phyloP scores from a whole-genome alignment of 371 early-diverging fungal genomes.

The Mortierella sp. region DNA sequence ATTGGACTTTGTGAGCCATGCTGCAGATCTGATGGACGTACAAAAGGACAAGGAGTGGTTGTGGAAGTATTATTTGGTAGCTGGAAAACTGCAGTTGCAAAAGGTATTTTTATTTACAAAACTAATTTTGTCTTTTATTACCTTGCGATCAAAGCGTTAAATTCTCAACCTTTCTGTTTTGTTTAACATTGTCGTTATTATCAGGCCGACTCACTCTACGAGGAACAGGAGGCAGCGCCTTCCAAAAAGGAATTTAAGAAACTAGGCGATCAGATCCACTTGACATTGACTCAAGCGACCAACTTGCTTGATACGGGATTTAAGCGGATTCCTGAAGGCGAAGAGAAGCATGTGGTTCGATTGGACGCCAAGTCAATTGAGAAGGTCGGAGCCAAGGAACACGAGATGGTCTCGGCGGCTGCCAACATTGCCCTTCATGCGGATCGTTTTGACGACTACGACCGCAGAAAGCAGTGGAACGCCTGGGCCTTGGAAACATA shows the following conservation, averaged over 20 bases:
- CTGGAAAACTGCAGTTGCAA: slow-evolving; percentile 45
- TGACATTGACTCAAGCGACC: slow-evolving; percentile 33
- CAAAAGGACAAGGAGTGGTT: slow-evolving; percentile 27
- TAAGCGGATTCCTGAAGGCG: slow-evolving; percentile 32
- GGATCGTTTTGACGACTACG: slow-evolving; percentile 49
- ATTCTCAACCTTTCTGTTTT: neutral
- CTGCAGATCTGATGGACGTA: slow-evolving; percentile 31
- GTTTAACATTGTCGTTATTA: neutral
- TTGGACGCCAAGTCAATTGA: slow-evolving; percentile 41
- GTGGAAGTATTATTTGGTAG: slow-evolving; percentile 48
- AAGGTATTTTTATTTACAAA: slow-evolving; percentile 27
- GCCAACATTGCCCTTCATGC: slow-evolving; percentile 50
- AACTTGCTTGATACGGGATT: slow-evolving; percentile 32
- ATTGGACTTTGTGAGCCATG: slow-evolving; percentile 29
- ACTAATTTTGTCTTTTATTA: neutral
- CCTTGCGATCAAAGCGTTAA: neutral
- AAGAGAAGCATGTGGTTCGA: slow-evolving; percentile 45
- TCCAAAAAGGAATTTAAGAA: slow-evolving; percentile 45
- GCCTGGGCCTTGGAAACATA: slow-evolving; percentile 45
- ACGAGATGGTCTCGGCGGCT: slow-evolving; percentile 47
- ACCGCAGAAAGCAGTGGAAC: slow-evolving; percentile 46
- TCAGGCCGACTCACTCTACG: slow-evolving; percentile 43
- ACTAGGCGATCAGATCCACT: slow-evolving; percentile 33
- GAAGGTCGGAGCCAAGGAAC: slow-evolving; percentile 42
- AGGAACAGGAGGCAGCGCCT: slow-evolving; percentile 38